Evolutionary conservation across 2,329 filamentous ascomycete genomes (phyloP).

Genomic region (Monosporascus sp.): DNA sequence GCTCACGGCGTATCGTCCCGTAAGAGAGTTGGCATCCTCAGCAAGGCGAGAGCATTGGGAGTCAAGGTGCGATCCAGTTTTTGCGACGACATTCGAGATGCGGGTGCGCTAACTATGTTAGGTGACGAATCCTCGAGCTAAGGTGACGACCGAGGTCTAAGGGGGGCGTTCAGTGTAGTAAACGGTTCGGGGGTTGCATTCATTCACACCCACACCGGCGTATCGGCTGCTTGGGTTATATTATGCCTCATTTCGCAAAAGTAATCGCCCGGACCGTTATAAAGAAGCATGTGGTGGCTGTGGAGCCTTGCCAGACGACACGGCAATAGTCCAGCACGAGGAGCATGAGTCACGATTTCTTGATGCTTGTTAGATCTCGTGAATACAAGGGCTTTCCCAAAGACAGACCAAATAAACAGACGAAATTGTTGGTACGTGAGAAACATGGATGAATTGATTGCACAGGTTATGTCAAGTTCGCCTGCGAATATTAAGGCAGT

Average conservation of each 20-base stretch:
- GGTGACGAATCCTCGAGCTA: conserved; percentile 99
- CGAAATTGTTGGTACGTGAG: not conserved
- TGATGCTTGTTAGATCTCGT: not conserved
- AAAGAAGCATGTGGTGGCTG: not conserved
- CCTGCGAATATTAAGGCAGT: too few species aligned
- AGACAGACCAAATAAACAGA: not conserved
- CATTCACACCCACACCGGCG: not conserved
- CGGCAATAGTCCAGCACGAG: not conserved
- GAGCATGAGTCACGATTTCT: not conserved
- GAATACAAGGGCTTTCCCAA: not conserved
- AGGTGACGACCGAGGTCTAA: conserved; percentile 92
- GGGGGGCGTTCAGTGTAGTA: not conserved
- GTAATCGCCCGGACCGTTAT: not conserved
- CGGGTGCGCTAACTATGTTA: not conserved
- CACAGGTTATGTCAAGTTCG: too few species aligned
- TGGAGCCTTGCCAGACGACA: not conserved
- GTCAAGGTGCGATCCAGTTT: conserved; percentile 56
- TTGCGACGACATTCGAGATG: not conserved
- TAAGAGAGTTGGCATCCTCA: conserved; percentile 97
- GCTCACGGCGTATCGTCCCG: conserved; percentile 95
- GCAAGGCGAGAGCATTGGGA: conserved; percentile 94
- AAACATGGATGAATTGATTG: not conserved
- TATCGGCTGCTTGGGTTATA: not conserved
- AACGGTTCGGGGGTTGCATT: not conserved
- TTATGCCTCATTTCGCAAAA: not conserved